Base-by-base conservation (phyloP, 2,329 filamentous ascomycete species). In the Aspergillus unguis region DNA sequence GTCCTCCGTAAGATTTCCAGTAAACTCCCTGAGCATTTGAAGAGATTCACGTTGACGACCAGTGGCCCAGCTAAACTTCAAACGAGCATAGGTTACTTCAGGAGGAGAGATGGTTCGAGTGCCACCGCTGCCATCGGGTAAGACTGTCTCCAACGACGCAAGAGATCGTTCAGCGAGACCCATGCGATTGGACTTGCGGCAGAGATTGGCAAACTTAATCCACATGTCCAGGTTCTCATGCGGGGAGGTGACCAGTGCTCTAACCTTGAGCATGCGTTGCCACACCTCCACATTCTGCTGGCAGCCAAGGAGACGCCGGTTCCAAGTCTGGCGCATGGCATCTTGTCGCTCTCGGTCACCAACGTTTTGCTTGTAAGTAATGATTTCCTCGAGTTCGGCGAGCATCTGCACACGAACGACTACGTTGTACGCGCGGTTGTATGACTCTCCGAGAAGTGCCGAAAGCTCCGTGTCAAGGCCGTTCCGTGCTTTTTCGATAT, bases 391-490 rank as follows among this genome's bases (percentile, higher is more conserved):
- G 3, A 99, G 80, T 71, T 99, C 94, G 3, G 95, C 94, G 62
- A 99, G 84, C 95, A 99, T 99, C 72, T 99, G 94, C 0, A 99
- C 92, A 40, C 94, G 87, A 42, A 99, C 92, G 54, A 99, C 91
- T n/a, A 96, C 92, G 60, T 92, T 86, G 73, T 99, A 99, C 7
- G 94, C 95, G 55, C 94, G 85, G 64, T 96, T 96, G 72, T 99
- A 99, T 2, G 92, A 97, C 70, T 99, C 94, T 67, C 92, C 95
- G n/a, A 99, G 86, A 3, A 99, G 81, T 4, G 94, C 94, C 63
- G 91, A 96, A 33, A 99, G 81, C 69, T 99, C 95, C 0, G 92
- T 95, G 63, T 99, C 95, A 11, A 99, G 81, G 6, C 90, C 92
- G 69, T 97, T 92, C 37, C 94, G 85, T 38, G 92, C 92, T 67